Evolutionary conservation across 192 early-diverging fungal genomes (phyloP).

Genomic region (Endogone sp.): DNA sequence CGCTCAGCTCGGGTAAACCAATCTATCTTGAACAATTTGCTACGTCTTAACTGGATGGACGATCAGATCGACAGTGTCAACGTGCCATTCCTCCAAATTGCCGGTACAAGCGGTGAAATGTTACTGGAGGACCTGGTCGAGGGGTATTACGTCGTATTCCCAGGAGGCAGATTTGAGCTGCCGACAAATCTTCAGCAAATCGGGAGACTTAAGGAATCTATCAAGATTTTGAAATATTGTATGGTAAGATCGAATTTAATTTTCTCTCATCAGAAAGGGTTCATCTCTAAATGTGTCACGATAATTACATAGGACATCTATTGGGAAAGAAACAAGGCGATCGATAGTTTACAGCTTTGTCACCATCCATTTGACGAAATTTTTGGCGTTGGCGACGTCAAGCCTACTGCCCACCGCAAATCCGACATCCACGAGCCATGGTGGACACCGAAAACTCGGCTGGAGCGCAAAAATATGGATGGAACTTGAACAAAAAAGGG

Average conservation of each 20-base stretch:
- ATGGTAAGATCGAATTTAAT: constrained; percentile 9
- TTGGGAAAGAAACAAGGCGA: constrained; percentile 10
- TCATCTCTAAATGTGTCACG: constrained; percentile 13
- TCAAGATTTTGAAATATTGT: constrained; percentile 18
- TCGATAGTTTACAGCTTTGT: constrained; percentile 4
- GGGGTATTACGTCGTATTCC: constrained; percentile 10
- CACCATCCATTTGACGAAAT: constrained; percentile 16
- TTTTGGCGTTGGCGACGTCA: constrained; percentile 2
- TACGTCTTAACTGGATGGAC: constrained; percentile 16
- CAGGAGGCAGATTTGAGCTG: constrained; percentile 15
- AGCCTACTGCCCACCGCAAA: constrained; percentile 13
- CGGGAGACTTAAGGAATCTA: constrained; percentile 9
- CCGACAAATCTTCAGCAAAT: constrained; percentile 20
- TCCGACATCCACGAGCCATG: constrained; percentile 10
- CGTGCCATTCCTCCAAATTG: constrained; percentile 15
- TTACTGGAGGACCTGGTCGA: constrained; percentile 17
- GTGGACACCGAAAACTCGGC: constrained; percentile 12
- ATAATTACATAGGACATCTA: constrained; percentile 17
- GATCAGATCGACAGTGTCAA: constrained; percentile 1
- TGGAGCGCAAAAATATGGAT: background rate
- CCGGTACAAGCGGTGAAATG: constrained; percentile 17
- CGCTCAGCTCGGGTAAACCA: constrained; percentile 11
- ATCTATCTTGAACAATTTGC: constrained; percentile 21
- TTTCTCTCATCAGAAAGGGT: constrained; percentile 8
- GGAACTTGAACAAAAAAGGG: too few relatives aligned